phyloP scores from a whole-genome alignment of 805 yeast species.

The Schwanniomyces polymorphus region DNA sequence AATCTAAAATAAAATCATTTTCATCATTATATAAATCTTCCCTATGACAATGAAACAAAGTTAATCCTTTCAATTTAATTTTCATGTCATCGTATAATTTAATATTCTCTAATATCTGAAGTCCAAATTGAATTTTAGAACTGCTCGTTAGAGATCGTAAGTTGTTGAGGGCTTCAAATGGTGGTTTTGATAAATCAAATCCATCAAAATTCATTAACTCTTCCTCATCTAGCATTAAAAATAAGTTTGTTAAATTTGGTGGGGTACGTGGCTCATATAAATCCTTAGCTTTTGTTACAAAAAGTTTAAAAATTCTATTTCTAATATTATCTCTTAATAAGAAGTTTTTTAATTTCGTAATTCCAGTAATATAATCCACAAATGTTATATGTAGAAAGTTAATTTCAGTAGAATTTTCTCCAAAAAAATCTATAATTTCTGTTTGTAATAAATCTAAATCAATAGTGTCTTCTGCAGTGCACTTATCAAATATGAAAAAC shows the following conservation, averaged over 20 bases:
- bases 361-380: slow-evolving; percentile 23
- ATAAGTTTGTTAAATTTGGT: slow-evolving; percentile 27
- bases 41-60: slow-evolving; percentile 32
- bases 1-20: slow-evolving; percentile 4
- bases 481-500: slow-evolving; percentile 35
- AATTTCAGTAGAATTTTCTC: slow-evolving; percentile 19
- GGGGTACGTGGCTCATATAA: slow-evolving; percentile 26
- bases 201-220: slow-evolving; percentile 18
- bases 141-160: slow-evolving; percentile 30
- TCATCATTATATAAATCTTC: slow-evolving; percentile 15
- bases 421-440: slow-evolving; percentile 25
- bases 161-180: slow-evolving; percentile 20
- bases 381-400: slow-evolving; percentile 33
- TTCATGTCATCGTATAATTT: slow-evolving; percentile 20
- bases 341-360: slow-evolving; percentile 22
- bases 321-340: slow-evolving; percentile 22
- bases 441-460: slow-evolving; percentile 19
- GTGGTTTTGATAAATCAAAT: slow-evolving; percentile 19
- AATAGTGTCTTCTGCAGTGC: slow-evolving; percentile 12
- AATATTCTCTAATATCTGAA: slow-evolving; percentile 23
- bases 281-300: slow-evolving; percentile 21
- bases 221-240: slow-evolving; percentile 30
- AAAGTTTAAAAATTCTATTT: slow-evolving; percentile 27
- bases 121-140: slow-evolving; percentile 31
- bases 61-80: slow-evolving; percentile 25